Conservation (phyloP, 2,329 filamentous ascomycete species). For the Metarhizium humberi region DNA sequence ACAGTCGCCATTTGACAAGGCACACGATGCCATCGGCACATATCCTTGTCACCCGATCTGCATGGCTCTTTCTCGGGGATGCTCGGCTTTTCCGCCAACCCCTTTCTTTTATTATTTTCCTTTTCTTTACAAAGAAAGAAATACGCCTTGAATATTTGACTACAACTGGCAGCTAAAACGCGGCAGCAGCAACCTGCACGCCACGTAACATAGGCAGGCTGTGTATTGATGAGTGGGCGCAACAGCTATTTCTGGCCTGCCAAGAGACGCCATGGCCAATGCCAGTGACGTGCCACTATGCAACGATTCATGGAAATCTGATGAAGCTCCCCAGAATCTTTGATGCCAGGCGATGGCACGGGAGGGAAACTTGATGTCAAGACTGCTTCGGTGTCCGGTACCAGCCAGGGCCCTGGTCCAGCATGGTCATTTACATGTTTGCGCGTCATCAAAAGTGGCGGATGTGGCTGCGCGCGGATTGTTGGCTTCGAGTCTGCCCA, state of each 20-base stretch:
- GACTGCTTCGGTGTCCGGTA: neutral
- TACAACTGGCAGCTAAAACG: no score
- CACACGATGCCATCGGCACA: neutral
- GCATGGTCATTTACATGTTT: neutral
- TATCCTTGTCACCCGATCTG: neutral
- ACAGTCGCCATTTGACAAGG: neutral
- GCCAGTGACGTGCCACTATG: neutral
- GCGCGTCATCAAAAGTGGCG: neutral
- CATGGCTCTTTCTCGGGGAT: neutral
- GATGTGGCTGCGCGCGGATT: neutral
- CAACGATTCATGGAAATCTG: neutral
- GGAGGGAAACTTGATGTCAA: neutral
- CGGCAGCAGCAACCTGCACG: neutral
- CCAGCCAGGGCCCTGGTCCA: neutral
- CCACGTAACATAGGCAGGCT: neutral
- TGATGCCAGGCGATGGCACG: neutral
- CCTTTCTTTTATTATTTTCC: neutral
- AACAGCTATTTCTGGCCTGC: neutral
- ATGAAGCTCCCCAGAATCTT: neutral
- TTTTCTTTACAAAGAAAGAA: neutral
- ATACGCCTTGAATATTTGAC: no score
- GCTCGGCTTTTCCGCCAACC: neutral
- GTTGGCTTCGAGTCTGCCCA: neutral
- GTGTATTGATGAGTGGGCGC: neutral
- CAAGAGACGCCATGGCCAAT: neutral